Base-by-base conservation (phyloP, 2,329 filamentous ascomycete species). In the Beauveria rudraprayagi region DNA sequence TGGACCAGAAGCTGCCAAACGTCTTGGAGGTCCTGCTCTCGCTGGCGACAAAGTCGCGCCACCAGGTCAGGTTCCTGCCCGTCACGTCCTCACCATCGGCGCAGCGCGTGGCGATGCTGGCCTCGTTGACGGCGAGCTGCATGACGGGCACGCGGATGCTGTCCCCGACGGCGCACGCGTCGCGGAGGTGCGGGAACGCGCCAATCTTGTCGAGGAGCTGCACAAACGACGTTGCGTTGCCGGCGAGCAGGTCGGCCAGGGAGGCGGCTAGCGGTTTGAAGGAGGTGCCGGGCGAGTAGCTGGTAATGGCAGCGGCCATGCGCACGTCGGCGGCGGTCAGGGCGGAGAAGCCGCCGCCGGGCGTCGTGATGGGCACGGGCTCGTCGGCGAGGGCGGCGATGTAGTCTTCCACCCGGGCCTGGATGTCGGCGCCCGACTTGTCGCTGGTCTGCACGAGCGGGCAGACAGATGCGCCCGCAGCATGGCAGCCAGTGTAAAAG, bases 401-500 rank as follows among this genome's bases (percentile, higher is more conserved):
- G 28, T 73, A 68, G 1, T 56, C 52, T 4, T 68, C 65, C 30
- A 74, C 65, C 3, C 72, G 71, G 0, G 53, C 26, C 16, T 62
- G 65, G 57, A 74, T 67, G 56, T 69, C 66, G 8, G 62, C 46
- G 48, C 65, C 57, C 17, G 62, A 62, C 2, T 51, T 56, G 63
- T 73, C 71, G 16, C 43, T 56, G 1, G 62, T 1, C 2, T 60
- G 44, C 50, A 62, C 63, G 19, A 75, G 66, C 2, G 68, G 60
- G 58, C 73, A 75, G 0, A 47, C 56, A 2, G 59, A 56, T 1
- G 56, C 30, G 1, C 65, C 62, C 4, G 60, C 66, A 0, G 64
- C 56, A 60, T 70, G 71, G 59, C 72, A 74, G 1, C 66, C 64
- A 9, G 62, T 64, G 59, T 66, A 74, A 47, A 73, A 69, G 28